Evolutionary conservation across 2,329 filamentous ascomycete genomes (phyloP).

Genomic region (Teratosphaeria zuluensis): DNA sequence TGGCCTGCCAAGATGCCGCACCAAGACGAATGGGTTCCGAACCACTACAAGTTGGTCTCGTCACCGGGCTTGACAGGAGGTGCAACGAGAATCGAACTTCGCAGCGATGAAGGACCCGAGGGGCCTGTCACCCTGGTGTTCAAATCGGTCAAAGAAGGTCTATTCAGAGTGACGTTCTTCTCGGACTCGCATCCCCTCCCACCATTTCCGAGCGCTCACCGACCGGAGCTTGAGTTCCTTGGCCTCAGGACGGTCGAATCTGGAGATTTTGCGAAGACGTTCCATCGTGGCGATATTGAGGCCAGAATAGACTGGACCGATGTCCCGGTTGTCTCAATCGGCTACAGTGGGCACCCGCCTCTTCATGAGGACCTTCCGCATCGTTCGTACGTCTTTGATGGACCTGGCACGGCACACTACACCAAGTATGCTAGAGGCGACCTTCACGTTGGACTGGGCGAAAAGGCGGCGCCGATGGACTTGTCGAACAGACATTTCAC

Average conservation of each 20-base stretch:
- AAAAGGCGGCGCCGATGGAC: constrained; percentile 66
- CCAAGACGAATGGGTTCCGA: not conserved
- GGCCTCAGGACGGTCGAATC: constrained; percentile 12
- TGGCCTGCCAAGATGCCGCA: not conserved
- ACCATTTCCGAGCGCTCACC: constrained; percentile 51
- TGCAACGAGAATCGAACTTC: not conserved
- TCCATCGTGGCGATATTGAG: constrained; percentile 37
- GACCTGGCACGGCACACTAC: constrained; percentile 55
- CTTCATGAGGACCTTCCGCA: constrained; percentile 54
- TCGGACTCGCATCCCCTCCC: constrained; percentile 53
- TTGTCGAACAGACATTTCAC: constrained; percentile 56
- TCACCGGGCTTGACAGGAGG: not conserved
- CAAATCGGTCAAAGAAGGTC: constrained; percentile 50
- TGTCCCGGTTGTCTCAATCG: constrained; percentile 49
- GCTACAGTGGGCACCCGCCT: constrained; percentile 40
- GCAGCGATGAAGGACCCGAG: not conserved
- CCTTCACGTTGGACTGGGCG: constrained; percentile 60
- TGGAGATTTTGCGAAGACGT: constrained; percentile 24
- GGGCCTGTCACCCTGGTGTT: constrained; percentile 40
- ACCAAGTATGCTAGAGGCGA: constrained; percentile 51
- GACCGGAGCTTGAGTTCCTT: constrained; percentile 29
- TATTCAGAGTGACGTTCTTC: constrained; percentile 60
- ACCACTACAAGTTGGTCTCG: not conserved
- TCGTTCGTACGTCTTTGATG: constrained; percentile 57
- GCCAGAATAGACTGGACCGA: constrained; percentile 51